phyloP scores from a whole-genome alignment of 1,139 yeast species.

The Magnusiomyces ingens region DNA sequence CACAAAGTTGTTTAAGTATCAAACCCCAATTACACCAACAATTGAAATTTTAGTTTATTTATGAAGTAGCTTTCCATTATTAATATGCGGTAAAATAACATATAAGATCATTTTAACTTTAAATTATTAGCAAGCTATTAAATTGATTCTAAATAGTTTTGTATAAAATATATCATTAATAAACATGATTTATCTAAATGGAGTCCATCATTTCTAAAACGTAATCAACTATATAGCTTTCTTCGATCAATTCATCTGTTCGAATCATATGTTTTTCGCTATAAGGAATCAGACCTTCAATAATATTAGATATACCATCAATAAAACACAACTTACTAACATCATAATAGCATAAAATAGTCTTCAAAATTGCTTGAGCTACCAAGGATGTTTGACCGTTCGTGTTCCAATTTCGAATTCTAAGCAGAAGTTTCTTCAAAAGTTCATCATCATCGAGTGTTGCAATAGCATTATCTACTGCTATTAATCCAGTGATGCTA shows the following conservation, averaged over 20 bases:
- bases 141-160: too few species aligned
- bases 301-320: slow-evolving; percentile 57
- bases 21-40: too few species aligned
- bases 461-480: slow-evolving; percentile 60
- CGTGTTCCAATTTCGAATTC: slow-evolving; percentile 92
- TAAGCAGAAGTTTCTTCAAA: slow-evolving; percentile 47
- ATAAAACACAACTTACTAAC: slow-evolving; percentile 53
- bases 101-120: too few species aligned
- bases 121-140: too few species aligned
- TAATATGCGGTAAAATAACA: too few species aligned
- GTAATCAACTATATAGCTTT: slow-evolving; percentile 78
- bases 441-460: slow-evolving; percentile 56
- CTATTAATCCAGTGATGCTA: slow-evolving; percentile 49
- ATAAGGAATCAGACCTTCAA: slow-evolving; percentile 78
- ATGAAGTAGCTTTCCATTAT: too few species aligned
- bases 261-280: slow-evolving; percentile 78
- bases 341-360: slow-evolving; percentile 50
- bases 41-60: too few species aligned
- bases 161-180: too few species aligned
- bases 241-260: slow-evolving; percentile 72
- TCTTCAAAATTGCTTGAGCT: slow-evolving; percentile 69
- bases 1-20: too few species aligned
- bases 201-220: slow-evolving; percentile 56
- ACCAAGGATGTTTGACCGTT: slow-evolving; percentile 73
- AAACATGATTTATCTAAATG: too few species aligned